Evolutionary conservation across 176 grass and related monocot species (phyloP), one percentile per base, ranked within the genome.

Genomic region (Urochloa ruziziensis): DNA sequence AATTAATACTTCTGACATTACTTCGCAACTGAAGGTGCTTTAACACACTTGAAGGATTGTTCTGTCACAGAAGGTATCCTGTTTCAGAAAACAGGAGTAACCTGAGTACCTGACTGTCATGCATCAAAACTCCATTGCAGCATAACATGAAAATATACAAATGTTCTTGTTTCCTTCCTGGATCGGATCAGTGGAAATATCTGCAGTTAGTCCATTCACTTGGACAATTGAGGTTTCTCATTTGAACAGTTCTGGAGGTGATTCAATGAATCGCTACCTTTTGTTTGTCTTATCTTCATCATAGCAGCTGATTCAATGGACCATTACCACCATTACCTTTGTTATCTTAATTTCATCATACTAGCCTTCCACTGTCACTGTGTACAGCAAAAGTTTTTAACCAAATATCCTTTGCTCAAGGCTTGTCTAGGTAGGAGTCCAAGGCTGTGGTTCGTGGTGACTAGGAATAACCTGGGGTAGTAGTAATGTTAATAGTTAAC

Each of bases 291-390:
- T 84, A 64, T 60, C 33, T 29, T 81, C n/a, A 70, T 53, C 51
- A 53, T 53, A 53, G 36, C 51, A 74, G 19, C 10, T 32, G 64
- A 65, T 64, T 74, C 70, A 54, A 49, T 74, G 42, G 80, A n/a
- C n/a, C n/a, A n/a, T n/a, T n/a, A n/a, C n/a, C n/a, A 49, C 40
- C 68, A 74, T 43, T 16, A 65, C 42, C 58, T 83, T 74, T 84
- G 29, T 84, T 10, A 48, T 8, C 58, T 39, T 84, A 62, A 70
- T 29, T 27, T 80, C 21, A 67, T 16, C 36, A 51, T 68, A 37
- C 47, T 23, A 53, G 59, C 30, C n/a, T 43, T 53, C n/a, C 58
- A 39, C 57, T 75, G 71, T 18, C 46, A 63, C 6, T 2, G 15
- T 3, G 2, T 61, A 72, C 54, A 30, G 15, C 62, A 9, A 34